These are phyloP conservation scores for Solanum raphanifolium DNA, from an alignment of 257 asterid genomes.

Conservation along the genomic window DNA sequence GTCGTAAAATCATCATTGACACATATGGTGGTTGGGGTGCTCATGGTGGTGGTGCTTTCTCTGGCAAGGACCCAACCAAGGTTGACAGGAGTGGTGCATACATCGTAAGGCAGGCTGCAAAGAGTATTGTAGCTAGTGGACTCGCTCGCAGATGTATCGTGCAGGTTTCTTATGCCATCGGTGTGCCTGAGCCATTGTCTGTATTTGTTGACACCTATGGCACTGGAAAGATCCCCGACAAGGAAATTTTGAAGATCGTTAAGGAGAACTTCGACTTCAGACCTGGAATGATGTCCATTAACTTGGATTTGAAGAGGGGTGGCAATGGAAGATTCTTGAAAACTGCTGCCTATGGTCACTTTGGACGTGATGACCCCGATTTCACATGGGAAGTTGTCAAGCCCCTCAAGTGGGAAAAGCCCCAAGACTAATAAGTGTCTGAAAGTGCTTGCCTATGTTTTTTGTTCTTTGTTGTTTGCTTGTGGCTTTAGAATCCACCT, in stretches of 20 bases:
- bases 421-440: slow-evolving; percentile 18
- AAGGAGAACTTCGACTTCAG: slow-evolving; percentile 53
- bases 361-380: slow-evolving; percentile 44
- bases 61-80: slow-evolving; percentile 60
- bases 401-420: slow-evolving; percentile 50
- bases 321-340: slow-evolving; percentile 42
- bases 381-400: slow-evolving; percentile 58
- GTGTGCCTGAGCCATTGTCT: slow-evolving; percentile 53
- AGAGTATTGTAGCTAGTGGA: slow-evolving; percentile 46
- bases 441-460: not conserved
- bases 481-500: not conserved
- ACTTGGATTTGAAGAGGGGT: slow-evolving; percentile 56
- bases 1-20: slow-evolving; percentile 54
- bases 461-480: not conserved
- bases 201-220: slow-evolving; percentile 48
- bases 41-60: slow-evolving; percentile 63
- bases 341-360: slow-evolving; percentile 57
- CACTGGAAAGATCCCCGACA: slow-evolving; percentile 52
- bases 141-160: slow-evolving; percentile 51
- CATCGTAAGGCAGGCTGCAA: slow-evolving; percentile 49
- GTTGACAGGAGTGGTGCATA: slow-evolving; percentile 63
- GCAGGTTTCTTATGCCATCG: slow-evolving; percentile 58
- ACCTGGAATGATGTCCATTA: slow-evolving; percentile 50
- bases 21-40: slow-evolving; percentile 72
- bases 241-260: slow-evolving; percentile 38